These are phyloP conservation scores for Solanum neorickii DNA, from an alignment of 257 asterid species.

Conservation along the genomic window DNA sequence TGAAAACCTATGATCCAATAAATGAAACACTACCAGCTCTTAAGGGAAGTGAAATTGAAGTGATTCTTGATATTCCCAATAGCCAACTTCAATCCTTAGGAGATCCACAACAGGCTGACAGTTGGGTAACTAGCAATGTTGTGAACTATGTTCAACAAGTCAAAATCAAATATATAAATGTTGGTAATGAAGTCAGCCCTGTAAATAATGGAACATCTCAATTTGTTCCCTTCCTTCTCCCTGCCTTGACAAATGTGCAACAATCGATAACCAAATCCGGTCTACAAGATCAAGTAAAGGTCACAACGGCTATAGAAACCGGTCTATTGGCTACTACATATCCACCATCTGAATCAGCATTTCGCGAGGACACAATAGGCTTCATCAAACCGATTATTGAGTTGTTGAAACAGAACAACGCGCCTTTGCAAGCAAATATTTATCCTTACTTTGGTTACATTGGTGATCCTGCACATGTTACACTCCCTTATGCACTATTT, in stretches of 20 bases:
- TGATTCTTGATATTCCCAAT: background rate
- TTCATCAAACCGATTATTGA: background rate
- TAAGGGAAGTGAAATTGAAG: background rate
- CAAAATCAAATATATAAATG: background rate
- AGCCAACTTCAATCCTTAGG: background rate
- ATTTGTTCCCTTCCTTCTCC: background rate
- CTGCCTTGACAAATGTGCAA: background rate
- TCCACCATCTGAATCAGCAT: background rate
- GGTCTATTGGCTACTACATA: background rate
- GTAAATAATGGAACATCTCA: background rate
- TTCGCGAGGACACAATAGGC: background rate
- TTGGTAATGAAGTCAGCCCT: background rate
- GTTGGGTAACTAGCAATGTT: background rate
- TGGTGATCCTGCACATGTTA: background rate
- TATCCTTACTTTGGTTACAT: background rate
- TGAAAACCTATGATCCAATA: background rate
- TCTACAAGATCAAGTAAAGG: background rate
- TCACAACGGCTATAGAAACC: background rate
- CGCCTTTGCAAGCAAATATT: background rate
- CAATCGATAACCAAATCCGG: background rate
- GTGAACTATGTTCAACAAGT: background rate
- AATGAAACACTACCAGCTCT: background rate
- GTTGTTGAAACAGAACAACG: background rate
- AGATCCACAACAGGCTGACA: background rate
- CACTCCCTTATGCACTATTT: background rate